Percentiles rank a stretch among this genome's conserved stretches.
phyloP scores from a whole-genome alignment of 2,329 filamentous ascomycete genomes.

The Aspergillus chevalieri region DNA sequence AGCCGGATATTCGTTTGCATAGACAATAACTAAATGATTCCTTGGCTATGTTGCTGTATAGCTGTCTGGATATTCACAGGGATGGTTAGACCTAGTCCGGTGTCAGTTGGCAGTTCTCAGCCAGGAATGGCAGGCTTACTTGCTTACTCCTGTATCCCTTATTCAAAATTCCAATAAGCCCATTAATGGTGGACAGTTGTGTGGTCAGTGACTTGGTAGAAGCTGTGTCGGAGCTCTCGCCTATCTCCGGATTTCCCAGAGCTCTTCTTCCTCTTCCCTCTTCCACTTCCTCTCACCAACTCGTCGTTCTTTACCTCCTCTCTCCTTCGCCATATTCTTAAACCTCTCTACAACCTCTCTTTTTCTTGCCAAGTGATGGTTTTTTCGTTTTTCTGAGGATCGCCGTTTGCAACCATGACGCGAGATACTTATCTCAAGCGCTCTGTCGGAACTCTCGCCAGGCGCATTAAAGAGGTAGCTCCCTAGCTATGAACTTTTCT shows the following conservation, averaged over 20 bases:
- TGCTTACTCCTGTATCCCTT: no score
- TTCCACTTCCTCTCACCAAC: constrained; percentile 2
- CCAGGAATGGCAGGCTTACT: no score
- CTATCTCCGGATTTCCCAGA: constrained; percentile 1
- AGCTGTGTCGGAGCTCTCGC: not conserved
- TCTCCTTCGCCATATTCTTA: not conserved
- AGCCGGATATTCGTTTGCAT: no score
- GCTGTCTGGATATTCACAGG: no score
- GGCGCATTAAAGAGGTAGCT: constrained; percentile 36
- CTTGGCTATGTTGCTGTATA: no score
- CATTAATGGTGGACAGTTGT: no score
- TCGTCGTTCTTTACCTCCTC: constrained; percentile 1
- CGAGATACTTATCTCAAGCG: constrained; percentile 39
- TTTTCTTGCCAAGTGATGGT: not conserved
- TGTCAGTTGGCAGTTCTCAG: no score
- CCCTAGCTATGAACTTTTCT: not conserved
- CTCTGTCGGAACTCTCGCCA: constrained; percentile 37
- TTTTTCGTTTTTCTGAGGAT: not conserved
- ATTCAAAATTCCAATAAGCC: no score
- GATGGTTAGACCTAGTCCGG: no score
- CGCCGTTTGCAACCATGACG: constrained; percentile 23
- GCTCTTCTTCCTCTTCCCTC: constrained; percentile 4
- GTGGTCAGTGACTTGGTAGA: not conserved
- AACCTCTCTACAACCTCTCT: not conserved
- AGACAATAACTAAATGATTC: no score